Conservation (phyloP, 2,329 filamentous ascomycete species). For the Diaporthe ilicicola region DNA sequence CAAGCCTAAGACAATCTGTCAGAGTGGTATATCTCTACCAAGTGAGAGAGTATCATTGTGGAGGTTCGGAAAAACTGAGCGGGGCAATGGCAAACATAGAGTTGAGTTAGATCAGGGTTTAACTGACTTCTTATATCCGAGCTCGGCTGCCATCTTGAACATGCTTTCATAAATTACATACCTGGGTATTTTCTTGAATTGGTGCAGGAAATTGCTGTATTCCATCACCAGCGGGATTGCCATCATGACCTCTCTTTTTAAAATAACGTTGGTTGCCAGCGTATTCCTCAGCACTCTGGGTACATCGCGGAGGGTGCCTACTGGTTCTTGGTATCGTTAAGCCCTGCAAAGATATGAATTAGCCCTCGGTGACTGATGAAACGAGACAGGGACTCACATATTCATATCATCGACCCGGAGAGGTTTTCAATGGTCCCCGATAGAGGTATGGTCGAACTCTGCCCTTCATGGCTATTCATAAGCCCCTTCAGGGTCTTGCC, state of each 20-base stretch:
- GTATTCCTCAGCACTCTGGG: not conserved
- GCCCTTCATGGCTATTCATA: not conserved
- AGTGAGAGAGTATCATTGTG: not conserved
- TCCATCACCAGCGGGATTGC: not conserved
- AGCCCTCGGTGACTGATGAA: not conserved
- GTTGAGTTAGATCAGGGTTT: not conserved
- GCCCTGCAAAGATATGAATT: not conserved
- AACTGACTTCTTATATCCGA: not conserved
- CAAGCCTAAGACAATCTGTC: no score
- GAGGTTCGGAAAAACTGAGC: not conserved
- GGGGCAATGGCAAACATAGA: not conserved
- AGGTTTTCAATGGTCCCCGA: not conserved
- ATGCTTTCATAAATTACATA: no score
- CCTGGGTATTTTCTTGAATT: no score
- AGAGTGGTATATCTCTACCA: no score
- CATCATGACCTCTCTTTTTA: not conserved
- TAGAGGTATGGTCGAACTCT: not conserved
- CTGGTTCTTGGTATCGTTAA: not conserved
- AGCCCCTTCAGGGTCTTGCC: not conserved
- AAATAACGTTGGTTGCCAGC: not conserved
- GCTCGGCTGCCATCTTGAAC: not conserved
- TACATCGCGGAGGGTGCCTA: not conserved
- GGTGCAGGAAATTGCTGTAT: no score
- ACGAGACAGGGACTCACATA: not conserved
- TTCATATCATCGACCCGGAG: not conserved